Percentiles rank a stretch among this genome's conserved stretches.
Evolutionary conservation across 352 stramenopile genomes (phyloP).

Genomic region (Phytophthora ohioensis): DNA sequence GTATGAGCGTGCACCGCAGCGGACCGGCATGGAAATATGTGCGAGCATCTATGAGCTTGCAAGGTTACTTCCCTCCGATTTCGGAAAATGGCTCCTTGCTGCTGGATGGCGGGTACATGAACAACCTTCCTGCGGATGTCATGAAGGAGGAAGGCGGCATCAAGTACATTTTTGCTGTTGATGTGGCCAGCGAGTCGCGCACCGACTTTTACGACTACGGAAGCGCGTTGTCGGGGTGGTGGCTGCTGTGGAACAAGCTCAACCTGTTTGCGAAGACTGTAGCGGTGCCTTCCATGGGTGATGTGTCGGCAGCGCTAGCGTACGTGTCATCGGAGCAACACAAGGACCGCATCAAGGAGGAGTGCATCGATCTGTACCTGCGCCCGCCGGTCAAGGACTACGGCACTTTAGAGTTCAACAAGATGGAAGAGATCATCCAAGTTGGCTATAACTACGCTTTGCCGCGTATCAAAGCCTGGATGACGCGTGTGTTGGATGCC

Average conservation of each 20-base stretch:
- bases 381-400: constrained; percentile 90
- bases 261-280: constrained; percentile 92
- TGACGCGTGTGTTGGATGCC: constrained; percentile 52
- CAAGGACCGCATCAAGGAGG: constrained; percentile 84
- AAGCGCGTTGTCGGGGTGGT: constrained; percentile 87
- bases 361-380: constrained; percentile 91
- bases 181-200: constrained; percentile 86
- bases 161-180: constrained; percentile 91
- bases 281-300: constrained; percentile 93
- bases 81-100: constrained; percentile 89
- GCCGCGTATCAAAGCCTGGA: constrained; percentile 72
- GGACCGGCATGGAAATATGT: constrained; percentile 92
- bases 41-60: constrained; percentile 92
- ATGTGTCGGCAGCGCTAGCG: constrained; percentile 87
- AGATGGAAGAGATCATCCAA: constrained; percentile 92
- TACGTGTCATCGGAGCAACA: constrained; percentile 93
- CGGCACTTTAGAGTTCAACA: constrained; percentile 93
- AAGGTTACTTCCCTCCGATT: constrained; percentile 92
- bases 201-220: constrained; percentile 87
- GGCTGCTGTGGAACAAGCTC: constrained; percentile 91
- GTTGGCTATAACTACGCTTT: constrained; percentile 87
- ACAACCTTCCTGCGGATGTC: constrained; percentile 93
- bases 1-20: constrained; percentile 88
- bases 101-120: constrained; percentile 94
- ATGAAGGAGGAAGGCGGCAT: constrained; percentile 92